phyloP scores from a whole-genome alignment of 1,284 basidiomycete genomes.

The Kwoniella shivajii region DNA sequence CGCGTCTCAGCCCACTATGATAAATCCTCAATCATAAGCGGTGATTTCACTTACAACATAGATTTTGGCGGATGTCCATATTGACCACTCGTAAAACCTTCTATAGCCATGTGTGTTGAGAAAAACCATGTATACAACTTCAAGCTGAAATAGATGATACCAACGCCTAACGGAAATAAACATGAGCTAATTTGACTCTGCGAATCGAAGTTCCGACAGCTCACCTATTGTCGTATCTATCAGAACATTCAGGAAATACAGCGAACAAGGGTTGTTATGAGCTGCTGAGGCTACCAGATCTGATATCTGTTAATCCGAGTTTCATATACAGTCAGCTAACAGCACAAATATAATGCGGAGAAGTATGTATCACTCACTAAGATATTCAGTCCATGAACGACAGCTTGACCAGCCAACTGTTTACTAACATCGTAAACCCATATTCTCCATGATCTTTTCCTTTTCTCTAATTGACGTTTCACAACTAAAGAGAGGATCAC shows the following conservation, averaged over 20 bases:
- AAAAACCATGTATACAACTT: slow-evolving; percentile 69
- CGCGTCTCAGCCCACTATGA: neutral
- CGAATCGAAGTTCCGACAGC: slow-evolving; percentile 30
- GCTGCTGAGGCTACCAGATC: slow-evolving; percentile 62
- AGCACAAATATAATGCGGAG: neutral
- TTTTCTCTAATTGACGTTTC: slow-evolving; percentile 83
- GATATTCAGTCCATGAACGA: slow-evolving; percentile 85
- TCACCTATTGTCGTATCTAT: slow-evolving; percentile 90
- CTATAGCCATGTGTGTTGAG: slow-evolving; percentile 65
- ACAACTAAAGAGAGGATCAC: slow-evolving; percentile 82
- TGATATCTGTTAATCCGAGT: slow-evolving; percentile 41
- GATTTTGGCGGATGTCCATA: slow-evolving; percentile 74
- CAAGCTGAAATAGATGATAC: slow-evolving; percentile 78
- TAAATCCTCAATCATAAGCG: neutral
- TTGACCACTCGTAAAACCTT: slow-evolving; percentile 81
- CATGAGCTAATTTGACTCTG: neutral
- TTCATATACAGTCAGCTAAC: too few species aligned
- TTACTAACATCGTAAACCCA: slow-evolving; percentile 92
- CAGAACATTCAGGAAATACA: slow-evolving; percentile 92
- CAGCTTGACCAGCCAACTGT: slow-evolving; percentile 87
- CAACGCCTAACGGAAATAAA: slow-evolving; percentile 66
- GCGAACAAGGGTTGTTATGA: slow-evolving; percentile 79
- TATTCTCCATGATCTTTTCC: slow-evolving; percentile 86
- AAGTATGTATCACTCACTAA: slow-evolving; percentile 62
- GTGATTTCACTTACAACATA: slow-evolving; percentile 42